Base-by-base conservation (phyloP, 2,329 filamentous ascomycete species). In the Clarireedia monteithiana region DNA sequence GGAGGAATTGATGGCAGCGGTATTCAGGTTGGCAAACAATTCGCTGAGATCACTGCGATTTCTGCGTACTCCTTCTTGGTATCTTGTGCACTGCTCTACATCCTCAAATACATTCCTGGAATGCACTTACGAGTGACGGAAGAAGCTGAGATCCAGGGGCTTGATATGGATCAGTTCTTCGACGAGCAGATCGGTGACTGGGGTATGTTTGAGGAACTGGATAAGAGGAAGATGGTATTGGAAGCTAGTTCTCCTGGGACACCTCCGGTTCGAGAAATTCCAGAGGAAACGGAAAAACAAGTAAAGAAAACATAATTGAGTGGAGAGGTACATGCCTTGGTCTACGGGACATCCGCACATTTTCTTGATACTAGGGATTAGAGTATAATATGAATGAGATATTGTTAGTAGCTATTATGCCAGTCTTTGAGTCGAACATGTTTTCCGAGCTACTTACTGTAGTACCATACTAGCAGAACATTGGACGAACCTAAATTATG, bases 51-150 rank as follows among this genome's bases (percentile, higher is more conserved):
- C n/a, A 72, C 72, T 1, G 77, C 79, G 0, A 80, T 80, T 58
- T 77, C 79, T 0, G 68, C 71, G 0, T 83, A 80, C 71, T 78
- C 78, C 0, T 83, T 83, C 59, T 63, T 74, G 26, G 70, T 82
- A 7, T 79, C 77, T 0, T 76, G 75, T 58, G 63, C 76, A 15
- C 68, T 83, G 24, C 73, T 83, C 1, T 77, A 81, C 57, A 67
- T 81, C 59, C 75, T 83, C 63, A 79, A 81, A 64, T 76, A 73
- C 58, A 82, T 83, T 39, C 81, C 80, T 0, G 80, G 79, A 0
- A 71, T 81, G 57, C 77, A 81, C 57, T 69, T 84, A 2, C 71
- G 80, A 17, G 77, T 76, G 0, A 76, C 70, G 1, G 78, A 82
- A 55, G 78, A 82, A 54, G 77, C 75, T 6, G 81, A 83, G 65